These are phyloP conservation scores for Luvunga scandens DNA, from an alignment of 345 rosid genomes.

Conservation along the genomic window DNA sequence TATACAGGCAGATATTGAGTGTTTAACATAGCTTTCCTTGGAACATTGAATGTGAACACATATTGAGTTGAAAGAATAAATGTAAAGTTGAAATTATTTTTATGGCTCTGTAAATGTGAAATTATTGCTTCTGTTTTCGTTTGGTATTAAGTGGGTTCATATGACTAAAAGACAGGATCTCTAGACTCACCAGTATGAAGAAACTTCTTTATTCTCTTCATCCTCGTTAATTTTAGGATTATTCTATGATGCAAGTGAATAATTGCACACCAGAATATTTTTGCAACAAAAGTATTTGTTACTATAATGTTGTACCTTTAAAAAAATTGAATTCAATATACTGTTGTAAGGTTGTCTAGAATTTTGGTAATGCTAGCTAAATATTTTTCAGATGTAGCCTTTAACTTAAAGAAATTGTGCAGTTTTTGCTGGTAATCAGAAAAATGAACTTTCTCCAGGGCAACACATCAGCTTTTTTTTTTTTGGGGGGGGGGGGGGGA, in stretches of 20 bases:
- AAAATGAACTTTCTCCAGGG: background rate
- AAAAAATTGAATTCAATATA: background rate
- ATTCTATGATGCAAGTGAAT: background rate
- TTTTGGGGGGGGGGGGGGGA: too few relatives aligned
- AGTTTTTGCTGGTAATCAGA: background rate
- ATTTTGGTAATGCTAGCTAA: background rate
- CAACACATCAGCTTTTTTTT: background rate
- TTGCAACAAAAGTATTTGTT: background rate
- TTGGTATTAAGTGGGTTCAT: background rate
- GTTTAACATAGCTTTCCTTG: background rate
- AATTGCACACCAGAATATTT: background rate
- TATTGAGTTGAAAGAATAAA: background rate
- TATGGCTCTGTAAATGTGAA: background rate
- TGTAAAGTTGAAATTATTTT: background rate
- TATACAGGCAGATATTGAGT: background rate
- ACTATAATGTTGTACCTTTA: background rate
- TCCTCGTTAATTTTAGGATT: background rate
- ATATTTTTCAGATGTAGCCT: constrained; percentile 4
- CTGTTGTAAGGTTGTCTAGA: background rate
- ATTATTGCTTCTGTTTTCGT: background rate
- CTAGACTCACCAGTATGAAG: background rate
- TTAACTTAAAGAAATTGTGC: background rate
- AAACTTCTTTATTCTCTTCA: background rate
- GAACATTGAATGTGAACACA: background rate
- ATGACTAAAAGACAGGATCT: background rate